Evolutionary conservation across 306 rosid species (phyloP).

Genomic region (Acmispon strigosus): DNA sequence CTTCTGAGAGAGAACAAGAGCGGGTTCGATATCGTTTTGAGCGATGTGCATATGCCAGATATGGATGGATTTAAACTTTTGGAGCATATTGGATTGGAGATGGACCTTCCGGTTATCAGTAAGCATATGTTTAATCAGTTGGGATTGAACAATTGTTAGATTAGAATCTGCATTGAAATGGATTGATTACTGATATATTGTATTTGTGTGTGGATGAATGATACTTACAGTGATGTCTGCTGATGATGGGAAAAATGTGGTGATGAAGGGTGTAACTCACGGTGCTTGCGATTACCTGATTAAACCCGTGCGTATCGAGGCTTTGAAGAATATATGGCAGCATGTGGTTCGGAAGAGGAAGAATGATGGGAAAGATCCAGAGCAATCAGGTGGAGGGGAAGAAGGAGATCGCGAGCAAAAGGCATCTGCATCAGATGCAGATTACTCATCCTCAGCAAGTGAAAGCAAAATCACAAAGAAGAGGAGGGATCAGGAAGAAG

Average conservation of each 20-base stretch:
- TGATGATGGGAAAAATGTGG: constrained; percentile 78
- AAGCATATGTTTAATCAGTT: constrained; percentile 24
- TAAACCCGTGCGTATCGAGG: constrained; percentile 90
- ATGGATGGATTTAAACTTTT: constrained; percentile 98
- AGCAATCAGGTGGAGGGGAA: constrained; percentile 66
- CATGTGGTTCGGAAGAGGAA: constrained; percentile 89
- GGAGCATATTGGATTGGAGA: constrained; percentile 84
- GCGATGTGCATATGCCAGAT: constrained; percentile 99
- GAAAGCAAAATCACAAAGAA: constrained; percentile 73
- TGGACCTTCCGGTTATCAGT: constrained; percentile 99
- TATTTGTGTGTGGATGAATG: constrained; percentile 2
- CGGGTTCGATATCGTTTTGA: constrained; percentile 81
- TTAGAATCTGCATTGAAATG: not conserved
- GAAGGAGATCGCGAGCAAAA: constrained; percentile 78
- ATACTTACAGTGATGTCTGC: constrained; percentile 87
- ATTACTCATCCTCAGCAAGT: constrained; percentile 87
- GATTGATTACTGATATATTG: constrained; percentile 1
- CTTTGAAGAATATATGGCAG: constrained; percentile 97
- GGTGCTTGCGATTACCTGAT: constrained; percentile 97
- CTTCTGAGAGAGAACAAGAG: constrained; percentile 72
- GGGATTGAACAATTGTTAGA: not conserved
- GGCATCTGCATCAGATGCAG: constrained; percentile 55
- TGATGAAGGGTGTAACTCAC: constrained; percentile 96
- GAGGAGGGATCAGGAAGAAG: constrained; percentile 88
- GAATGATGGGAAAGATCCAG: constrained; percentile 65